Conservation (phyloP, 2,329 filamentous ascomycete genomes). For the Microsporum audouinii region DNA sequence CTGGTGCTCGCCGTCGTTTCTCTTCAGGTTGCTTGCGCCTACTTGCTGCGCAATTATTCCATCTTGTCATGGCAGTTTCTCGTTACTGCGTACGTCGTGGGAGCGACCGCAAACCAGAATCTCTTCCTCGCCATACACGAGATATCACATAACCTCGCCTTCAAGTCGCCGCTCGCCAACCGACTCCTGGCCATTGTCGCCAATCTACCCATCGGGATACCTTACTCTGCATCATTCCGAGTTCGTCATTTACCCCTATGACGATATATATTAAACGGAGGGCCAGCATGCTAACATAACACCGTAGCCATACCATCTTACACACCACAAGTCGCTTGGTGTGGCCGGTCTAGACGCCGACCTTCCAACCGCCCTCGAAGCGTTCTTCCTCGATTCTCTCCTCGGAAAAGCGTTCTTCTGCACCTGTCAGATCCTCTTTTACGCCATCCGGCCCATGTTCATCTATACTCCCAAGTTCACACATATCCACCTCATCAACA, state of each 20-base stretch:
- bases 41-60: conserved; percentile 61
- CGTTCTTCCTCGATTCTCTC: conserved; percentile 80
- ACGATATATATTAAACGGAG: not conserved
- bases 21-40: conserved; percentile 68
- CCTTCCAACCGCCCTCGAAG: conserved; percentile 82
- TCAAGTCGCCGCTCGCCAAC: conserved; percentile 68
- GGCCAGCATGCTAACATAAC: not conserved
- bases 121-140: conserved; percentile 97
- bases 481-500: conserved; percentile 70
- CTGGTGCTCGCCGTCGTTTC: conserved; percentile 72
- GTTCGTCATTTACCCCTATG: conserved; percentile 38
- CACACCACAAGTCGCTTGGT: conserved; percentile 96
- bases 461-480: conserved; percentile 85
- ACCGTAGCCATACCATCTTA: conserved; percentile 82
- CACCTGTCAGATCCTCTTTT: conserved; percentile 99
- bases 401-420: conserved; percentile 97
- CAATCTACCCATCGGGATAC: conserved; percentile 88
- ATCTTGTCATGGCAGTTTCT: conserved; percentile 79
- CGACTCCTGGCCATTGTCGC: conserved; percentile 81
- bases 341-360: conserved; percentile 95
- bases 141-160: conserved; percentile 95
- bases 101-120: conserved; percentile 95
- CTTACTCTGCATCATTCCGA: conserved; percentile 91
- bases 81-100: conserved; percentile 77
- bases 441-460: conserved; percentile 89